Base-by-base conservation (phyloP, 192 early-diverging fungal genomes). In the Gaertneriomyces semiglobifer region DNA sequence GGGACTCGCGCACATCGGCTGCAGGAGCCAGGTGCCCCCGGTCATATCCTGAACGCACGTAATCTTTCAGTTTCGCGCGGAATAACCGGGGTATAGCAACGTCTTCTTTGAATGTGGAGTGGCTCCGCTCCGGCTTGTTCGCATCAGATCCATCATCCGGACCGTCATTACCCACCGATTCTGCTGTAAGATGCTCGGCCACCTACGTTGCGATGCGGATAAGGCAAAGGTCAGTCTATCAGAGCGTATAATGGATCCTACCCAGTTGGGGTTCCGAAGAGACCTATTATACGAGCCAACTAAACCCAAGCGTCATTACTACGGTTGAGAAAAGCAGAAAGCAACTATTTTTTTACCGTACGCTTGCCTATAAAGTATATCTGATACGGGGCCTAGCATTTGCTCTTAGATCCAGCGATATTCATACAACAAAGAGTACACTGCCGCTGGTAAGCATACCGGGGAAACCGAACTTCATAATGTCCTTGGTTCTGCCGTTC, bases 21-120 rank as follows among this genome's bases (percentile, higher is more conserved):
- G 95, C 95, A 9, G 93, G 93, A 6, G 80, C 93, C 83, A 98
- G 86, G 62, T 98, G 95, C 25, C 93, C 95, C 46, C 94, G 86
- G 79, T 95, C 93, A 77, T 88, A 95, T 14, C 90, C 90, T 10
- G 88, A 87, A 18, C 81, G 74, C 62, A 82, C 74, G 74, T 95
- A 98, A 78, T 98, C 93, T 18, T 74, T 63, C 45, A 94, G 77
- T 39, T 78, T 80, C 4, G 90, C 88, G 55, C 90, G 84, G 77
- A 91, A 98, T 40, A 75, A 74, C 8, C 67, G 62, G 12, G 93
- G 93, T n/a, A 95, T 83, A 0, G 60, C 58, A 0, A 60, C 19
- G 59, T 98, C 95, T 65, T 94, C 92, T 51, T 81, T 85, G 80
- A 98, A 98, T 8, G 66, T 69, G 3, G 92, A 92, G 56, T 89